Conservation (phyloP, 2,329 filamentous ascomycete species). For the Bipolaris sorokiniana region DNA sequence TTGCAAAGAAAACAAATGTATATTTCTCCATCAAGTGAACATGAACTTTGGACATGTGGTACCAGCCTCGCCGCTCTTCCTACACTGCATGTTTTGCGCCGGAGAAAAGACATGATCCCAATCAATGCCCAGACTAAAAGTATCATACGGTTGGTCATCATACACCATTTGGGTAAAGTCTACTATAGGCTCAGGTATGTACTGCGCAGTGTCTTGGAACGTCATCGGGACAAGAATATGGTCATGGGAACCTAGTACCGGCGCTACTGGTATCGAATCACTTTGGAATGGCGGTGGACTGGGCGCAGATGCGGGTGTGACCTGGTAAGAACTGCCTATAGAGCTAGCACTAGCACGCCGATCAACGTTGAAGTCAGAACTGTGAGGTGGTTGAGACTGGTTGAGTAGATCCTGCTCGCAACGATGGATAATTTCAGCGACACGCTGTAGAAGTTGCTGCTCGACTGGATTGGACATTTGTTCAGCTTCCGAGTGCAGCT, state of each 20-base stretch:
- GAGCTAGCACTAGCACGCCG: constrained; percentile 8
- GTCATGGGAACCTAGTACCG: not conserved
- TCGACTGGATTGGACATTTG: constrained; percentile 29
- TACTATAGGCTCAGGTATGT: constrained; percentile 7
- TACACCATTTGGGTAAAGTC: constrained; percentile 5
- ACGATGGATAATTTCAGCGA: constrained; percentile 36
- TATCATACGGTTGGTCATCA: constrained; percentile 13
- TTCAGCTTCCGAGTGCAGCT: constrained; percentile 37
- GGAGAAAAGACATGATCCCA: constrained; percentile 30
- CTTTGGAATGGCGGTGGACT: not conserved
- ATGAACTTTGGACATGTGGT: constrained; percentile 10
- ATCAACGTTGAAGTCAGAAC: not conserved
- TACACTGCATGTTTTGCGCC: constrained; percentile 9
- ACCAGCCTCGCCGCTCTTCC: constrained; percentile 1
- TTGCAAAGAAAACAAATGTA: not conserved
- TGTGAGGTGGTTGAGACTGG: constrained; percentile 8
- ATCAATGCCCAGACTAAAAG: constrained; percentile 26
- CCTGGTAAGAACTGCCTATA: constrained; percentile 7
- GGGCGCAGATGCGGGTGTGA: constrained; percentile 1
- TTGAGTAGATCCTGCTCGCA: constrained; percentile 35
- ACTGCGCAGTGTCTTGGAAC: not conserved
- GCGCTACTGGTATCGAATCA: not conserved
- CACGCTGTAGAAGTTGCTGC: constrained; percentile 35
- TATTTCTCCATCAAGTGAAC: constrained; percentile 11
- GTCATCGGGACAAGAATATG: not conserved